A percentile compares a stretch with the other conserved stretches of the same genome.
These are phyloP conservation scores for Thermomyces lanuginosus DNA, from an alignment of 2,329 filamentous ascomycete species.

Conservation along the genomic window DNA sequence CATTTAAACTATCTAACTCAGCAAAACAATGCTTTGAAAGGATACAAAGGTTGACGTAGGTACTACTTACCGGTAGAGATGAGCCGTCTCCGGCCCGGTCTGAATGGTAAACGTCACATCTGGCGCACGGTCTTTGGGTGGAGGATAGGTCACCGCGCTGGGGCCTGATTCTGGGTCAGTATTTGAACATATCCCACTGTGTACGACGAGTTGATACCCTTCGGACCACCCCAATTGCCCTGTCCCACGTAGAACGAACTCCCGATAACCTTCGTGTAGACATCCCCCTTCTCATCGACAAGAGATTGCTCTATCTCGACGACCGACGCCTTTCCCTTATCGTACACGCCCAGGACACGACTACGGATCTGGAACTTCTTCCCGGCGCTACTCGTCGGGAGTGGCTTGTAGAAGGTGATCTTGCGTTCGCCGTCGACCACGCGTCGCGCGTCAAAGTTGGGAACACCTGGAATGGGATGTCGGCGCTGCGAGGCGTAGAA, in stretches of 20 bases:
- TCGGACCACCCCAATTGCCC: conserved; percentile 74
- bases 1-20: conserved; percentile 48
- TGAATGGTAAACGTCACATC: conserved; percentile 56
- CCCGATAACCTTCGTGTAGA: conserved; percentile 53
- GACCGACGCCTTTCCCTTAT: conserved; percentile 73
- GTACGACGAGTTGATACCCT: conserved; percentile 37
- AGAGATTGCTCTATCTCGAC: conserved; percentile 64
- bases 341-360: conserved; percentile 71
- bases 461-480: conserved; percentile 55
- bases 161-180: conserved; percentile 30
- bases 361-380: conserved; percentile 58
- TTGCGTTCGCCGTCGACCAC: conserved; percentile 74
- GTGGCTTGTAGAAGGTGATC: conserved; percentile 58
- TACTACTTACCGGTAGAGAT: conserved; percentile 46
- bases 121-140: conserved; percentile 53
- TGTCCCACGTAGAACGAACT: conserved; percentile 69
- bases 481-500: conserved; percentile 59
- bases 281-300: conserved; percentile 54
- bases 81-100: conserved; percentile 54
- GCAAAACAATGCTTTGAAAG: neutral
- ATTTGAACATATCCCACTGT: neutral
- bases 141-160: conserved; percentile 59
- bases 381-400: conserved; percentile 56
- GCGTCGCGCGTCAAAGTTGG: conserved; percentile 55
- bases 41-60: neutral